These are phyloP conservation scores for Dioscorea dumetorum DNA, from an alignment of 106 monocot genomes.

Conservation along the genomic window DNA sequence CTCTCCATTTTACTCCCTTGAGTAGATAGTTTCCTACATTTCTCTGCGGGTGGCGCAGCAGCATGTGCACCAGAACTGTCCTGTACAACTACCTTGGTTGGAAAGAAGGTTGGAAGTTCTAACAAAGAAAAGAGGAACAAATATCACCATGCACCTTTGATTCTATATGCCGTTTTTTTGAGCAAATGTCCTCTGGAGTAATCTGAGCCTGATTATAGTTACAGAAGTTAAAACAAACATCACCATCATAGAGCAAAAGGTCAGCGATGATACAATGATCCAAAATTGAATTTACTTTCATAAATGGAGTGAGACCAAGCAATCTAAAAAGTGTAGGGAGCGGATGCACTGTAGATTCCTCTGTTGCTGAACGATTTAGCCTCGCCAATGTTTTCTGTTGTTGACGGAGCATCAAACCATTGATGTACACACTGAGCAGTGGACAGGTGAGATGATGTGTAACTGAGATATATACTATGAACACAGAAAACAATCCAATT, in stretches of 20 bases:
- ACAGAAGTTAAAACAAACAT: not conserved
- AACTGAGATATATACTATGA: no score
- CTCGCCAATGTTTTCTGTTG: constrained; percentile 34
- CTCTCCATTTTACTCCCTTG: constrained; percentile 31
- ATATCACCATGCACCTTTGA: constrained; percentile 39
- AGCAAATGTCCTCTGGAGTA: constrained; percentile 76
- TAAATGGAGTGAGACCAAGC: constrained; percentile 67
- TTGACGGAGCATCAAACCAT: constrained; percentile 52
- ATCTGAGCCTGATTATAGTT: constrained; percentile 55
- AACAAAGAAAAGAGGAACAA: not conserved
- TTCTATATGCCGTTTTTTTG: constrained; percentile 51
- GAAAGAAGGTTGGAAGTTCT: not conserved
- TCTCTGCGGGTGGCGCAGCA: constrained; percentile 23
- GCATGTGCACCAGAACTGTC: constrained; percentile 20
- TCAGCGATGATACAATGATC: not conserved
- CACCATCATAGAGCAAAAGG: not conserved
- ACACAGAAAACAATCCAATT: no score
- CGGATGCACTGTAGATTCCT: constrained; percentile 64
- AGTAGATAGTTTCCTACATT: constrained; percentile 42
- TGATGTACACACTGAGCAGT: constrained; percentile 64
- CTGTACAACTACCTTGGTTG: constrained; percentile 33
- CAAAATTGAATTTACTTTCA: constrained; percentile 33
- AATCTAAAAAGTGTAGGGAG: constrained; percentile 65
- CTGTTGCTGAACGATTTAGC: constrained; percentile 12
- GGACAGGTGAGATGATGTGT: not conserved